Evolutionary conservation across 345 rosid genomes (phyloP).

Genomic region (Lepidium didymum): DNA sequence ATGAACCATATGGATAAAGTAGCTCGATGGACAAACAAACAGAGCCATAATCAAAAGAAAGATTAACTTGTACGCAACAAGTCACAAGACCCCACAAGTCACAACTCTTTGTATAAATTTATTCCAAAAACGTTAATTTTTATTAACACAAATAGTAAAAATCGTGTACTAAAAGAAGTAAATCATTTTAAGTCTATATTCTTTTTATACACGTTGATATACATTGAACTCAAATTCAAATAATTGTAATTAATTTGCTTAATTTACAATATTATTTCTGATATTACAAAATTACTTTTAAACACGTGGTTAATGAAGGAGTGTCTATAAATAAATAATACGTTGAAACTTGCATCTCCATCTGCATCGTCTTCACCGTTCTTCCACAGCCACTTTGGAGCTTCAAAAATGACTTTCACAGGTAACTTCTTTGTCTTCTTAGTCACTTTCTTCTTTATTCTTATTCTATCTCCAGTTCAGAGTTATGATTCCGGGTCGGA

Average conservation of each 20-base stretch:
- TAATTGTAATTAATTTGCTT: too few relatives aligned
- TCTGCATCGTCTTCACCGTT: not conserved
- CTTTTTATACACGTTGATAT: not conserved
- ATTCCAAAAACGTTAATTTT: not conserved
- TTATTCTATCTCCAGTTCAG: not conserved
- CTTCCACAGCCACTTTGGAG: not conserved
- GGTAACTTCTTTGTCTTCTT: not conserved
- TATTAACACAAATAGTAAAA: not conserved
- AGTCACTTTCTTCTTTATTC: not conserved
- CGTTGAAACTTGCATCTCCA: not conserved
- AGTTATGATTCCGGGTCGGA: conserved; percentile 14
- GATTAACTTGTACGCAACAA: not conserved
- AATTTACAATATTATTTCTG: not conserved
- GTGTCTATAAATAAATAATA: not conserved
- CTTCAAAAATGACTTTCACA: not conserved
- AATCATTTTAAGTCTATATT: not conserved
- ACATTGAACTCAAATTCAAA: not conserved
- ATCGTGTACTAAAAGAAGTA: not conserved
- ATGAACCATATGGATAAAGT: too few relatives aligned
- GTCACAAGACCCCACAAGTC: too few relatives aligned
- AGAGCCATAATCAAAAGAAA: too few relatives aligned
- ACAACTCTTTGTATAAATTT: not conserved
- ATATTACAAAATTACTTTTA: not conserved
- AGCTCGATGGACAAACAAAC: too few relatives aligned
- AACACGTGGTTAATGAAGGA: not conserved